phyloP scores from a whole-genome alignment of 768 basidiomycete species.

The Wakefieldia striispora region DNA sequence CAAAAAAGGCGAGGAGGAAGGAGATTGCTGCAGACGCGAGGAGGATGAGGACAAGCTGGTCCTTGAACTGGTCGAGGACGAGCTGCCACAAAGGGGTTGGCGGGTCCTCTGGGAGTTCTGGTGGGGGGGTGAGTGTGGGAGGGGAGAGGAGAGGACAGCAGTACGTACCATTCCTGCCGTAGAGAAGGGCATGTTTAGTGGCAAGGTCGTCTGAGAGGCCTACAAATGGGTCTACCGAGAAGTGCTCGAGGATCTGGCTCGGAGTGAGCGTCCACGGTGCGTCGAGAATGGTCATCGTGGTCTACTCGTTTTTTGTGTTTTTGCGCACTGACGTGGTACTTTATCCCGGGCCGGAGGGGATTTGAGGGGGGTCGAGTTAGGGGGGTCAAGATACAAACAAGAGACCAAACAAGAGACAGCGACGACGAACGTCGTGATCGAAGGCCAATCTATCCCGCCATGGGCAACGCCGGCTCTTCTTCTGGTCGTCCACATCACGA shows the following conservation, averaged over 20 bases:
- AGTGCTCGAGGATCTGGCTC: constrained; percentile 69
- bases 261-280: constrained; percentile 77
- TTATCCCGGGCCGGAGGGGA: constrained; percentile 3
- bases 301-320: background rate
- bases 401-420: constrained; percentile 15
- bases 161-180: constrained; percentile 82
- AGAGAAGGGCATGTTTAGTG: constrained; percentile 68
- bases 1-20: constrained; percentile 86
- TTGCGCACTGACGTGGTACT: constrained; percentile 6
- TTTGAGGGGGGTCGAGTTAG: background rate
- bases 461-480: constrained; percentile 84
- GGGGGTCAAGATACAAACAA: constrained; percentile 22
- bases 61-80: constrained; percentile 98
- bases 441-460: constrained; percentile 29
- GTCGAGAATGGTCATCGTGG: constrained; percentile 47
- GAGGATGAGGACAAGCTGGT: constrained; percentile 95
- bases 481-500: constrained; percentile 74
- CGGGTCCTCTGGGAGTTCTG: constrained; percentile 92
- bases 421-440: constrained; percentile 4
- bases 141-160: background rate
- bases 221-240: constrained; percentile 54
- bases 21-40: constrained; percentile 92
- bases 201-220: constrained; percentile 72
- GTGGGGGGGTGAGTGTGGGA: constrained; percentile 1
- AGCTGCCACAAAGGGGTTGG: constrained; percentile 91